Evolutionary conservation across 805 yeast genomes (phyloP), one percentile per base, ranked within the genome.

Genomic region (Yamadazyma akitaensis): DNA sequence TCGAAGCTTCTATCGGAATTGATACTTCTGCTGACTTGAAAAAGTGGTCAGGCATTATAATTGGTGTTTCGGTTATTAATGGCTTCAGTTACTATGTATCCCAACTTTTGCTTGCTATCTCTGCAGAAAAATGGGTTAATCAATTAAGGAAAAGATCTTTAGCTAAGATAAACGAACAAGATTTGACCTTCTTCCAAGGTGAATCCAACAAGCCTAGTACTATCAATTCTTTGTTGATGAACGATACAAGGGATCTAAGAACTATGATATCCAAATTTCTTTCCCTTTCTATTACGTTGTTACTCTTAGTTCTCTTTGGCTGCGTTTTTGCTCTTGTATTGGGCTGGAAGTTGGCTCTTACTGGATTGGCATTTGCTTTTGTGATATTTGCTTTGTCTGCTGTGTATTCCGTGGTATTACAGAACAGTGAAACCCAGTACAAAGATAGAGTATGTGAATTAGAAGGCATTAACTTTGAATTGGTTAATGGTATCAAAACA

Each of bases 271-370:
- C 88, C 0, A 81, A 81, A 37, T 82, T 85, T 51, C 59, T 88
- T 26, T 70, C 82, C 9, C 74, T 83, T 0, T 37, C 80, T 0
- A 54, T 80, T 1, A 77, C 84, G 10, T 73, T 87, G 34, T 42
- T 77, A 2, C 67, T 81, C 0, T 72, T 89, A 40, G 67, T 85
- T 0, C 33, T 70, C 0, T 63, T 81, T 24, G 95, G 97, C 3
- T 51, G 83, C 4, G 67, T 80, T 6, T 94, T 97, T 97, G 82
- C 97, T 0, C 51, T 89, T 1, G 75, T 73, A 0, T 61, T 75
- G 10, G 96, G 97, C 0, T 94, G 98, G 98, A 86, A 84, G 56
- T 67, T 94, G 36, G 79, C 97, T 1, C 65, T 92, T 9, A 94
- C 88, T 1, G 95, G 96, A 1, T 56, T 91, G 10, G 76, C 96